Base-by-base conservation (phyloP, 2,329 filamentous ascomycete genomes). In the Colletotrichum higginsianum region DNA sequence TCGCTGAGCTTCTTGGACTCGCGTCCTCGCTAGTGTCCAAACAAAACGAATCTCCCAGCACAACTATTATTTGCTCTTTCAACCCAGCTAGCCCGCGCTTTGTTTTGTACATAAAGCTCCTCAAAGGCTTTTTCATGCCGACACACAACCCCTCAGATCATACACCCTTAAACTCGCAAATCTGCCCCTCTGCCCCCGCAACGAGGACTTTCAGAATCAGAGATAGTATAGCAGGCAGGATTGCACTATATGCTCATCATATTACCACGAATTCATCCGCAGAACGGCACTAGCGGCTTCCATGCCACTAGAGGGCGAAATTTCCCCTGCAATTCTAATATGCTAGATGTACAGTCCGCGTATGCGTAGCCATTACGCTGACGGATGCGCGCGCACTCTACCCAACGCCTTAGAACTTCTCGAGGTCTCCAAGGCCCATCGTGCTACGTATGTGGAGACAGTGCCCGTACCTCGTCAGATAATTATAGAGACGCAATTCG, bases 301-400 rank as follows among this genome's bases (percentile, higher is more conserved):
- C 1, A 83, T 82, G 76, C 73, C 74, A 2, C 72, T 82, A 15
- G 74, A 74, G 2, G 77, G 79, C 6, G 60, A 67, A 2, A 46
- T 67, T 2, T 71, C 77, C 0, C 55, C 75, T 13, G 61, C 61
- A 1, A 68, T 68, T 62, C 71, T 74, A 2, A 80, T 83, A 76
- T 83, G 82, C 72, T 80, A 83, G 57, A 72, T 83, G 53, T 84
- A 81, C 67, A 82, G 80, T 5, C 75, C 77, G 30, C 81, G 81
- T 12, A 83, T 84, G 78, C 79, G 82, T 7, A 57, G 71, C 0
- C 60, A 81, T 0, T 83, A 81, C 72, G 67, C 65, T 1, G 74
- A 79, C 30, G 80, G 80, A 2, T 80, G 80, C 56, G 52, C 53
- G 8, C 65, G 75, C 5, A 72, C 61, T 0, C 74, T 77, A 44